Evolutionary conservation across 2,329 filamentous ascomycete species (phyloP).

Genomic region (Chrysoporthe cubensis): DNA sequence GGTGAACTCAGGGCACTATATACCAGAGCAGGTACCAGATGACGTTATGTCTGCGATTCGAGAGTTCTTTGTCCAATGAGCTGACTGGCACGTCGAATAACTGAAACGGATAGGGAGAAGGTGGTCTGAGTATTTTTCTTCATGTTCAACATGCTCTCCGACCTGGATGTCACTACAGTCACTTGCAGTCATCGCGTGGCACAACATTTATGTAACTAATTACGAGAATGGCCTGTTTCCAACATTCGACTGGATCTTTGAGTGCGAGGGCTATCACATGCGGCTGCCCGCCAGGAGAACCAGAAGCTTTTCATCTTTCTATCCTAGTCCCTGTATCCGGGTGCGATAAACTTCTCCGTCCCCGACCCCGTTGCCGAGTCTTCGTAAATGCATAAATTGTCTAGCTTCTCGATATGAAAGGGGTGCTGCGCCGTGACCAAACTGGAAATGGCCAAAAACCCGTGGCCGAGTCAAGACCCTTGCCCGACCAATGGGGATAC

Average conservation of each 20-base stretch:
- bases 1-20: slow-evolving; percentile 53
- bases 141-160: background rate
- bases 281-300: too few species aligned
- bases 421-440: background rate
- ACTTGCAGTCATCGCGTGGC: background rate
- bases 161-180: too few species aligned
- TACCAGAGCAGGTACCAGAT: slow-evolving; percentile 55
- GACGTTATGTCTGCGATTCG: slow-evolving; percentile 47
- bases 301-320: too few species aligned
- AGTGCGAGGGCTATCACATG: too few species aligned
- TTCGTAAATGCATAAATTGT: background rate
- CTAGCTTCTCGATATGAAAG: background rate
- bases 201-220: too few species aligned
- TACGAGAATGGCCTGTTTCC: background rate
- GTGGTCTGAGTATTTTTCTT: too few species aligned
- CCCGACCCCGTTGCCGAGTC: too few species aligned
- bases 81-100: background rate
- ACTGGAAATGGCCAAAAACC: background rate
- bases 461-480: background rate
- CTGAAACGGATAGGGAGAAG: background rate
- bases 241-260: background rate
- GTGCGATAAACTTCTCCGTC: too few species aligned
- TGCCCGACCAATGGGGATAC: background rate
- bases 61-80: slow-evolving; percentile 38
- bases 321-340: too few species aligned